Evolutionary conservation across 2,329 filamentous ascomycete species (phyloP).

Genomic region (Orbilia javanica): DNA sequence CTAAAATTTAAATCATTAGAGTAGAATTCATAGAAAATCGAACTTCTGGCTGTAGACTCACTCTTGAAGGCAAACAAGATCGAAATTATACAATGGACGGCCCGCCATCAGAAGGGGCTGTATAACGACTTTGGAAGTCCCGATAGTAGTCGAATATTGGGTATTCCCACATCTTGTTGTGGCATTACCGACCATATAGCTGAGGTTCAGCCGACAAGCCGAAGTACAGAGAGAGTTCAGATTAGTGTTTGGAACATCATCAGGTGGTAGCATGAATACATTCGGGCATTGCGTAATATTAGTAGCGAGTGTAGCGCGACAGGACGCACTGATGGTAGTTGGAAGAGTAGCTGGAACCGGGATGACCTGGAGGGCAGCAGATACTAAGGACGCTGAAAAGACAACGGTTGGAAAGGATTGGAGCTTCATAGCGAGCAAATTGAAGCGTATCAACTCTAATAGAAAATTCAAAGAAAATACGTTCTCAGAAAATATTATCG

Average conservation of each 20-base stretch:
- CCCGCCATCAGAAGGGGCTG: neutral
- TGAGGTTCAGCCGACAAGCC: neutral
- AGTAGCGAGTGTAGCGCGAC: neutral
- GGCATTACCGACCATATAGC: neutral
- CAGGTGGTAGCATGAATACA: neutral
- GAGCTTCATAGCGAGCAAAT: neutral
- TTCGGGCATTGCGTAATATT: slow-evolving; percentile 5
- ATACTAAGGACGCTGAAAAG: neutral
- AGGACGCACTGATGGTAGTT: neutral
- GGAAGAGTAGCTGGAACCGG: neutral
- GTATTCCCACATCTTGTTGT: neutral
- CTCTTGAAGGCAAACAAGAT: neutral
- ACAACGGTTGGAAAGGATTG: neutral
- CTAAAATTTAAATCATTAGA: neutral
- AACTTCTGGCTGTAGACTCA: neutral
- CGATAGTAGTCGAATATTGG: neutral
- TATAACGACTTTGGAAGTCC: neutral
- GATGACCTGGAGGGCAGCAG: neutral
- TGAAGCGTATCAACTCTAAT: neutral
- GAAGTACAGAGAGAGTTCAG: neutral
- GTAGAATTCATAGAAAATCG: neutral
- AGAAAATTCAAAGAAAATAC: neutral
- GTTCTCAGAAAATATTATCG: no score
- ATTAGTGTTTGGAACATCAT: neutral
- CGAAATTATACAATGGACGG: slow-evolving; percentile 3